Conservation (phyloP, 2,329 filamentous ascomycete species). For the Fusarium fujikuroi region DNA sequence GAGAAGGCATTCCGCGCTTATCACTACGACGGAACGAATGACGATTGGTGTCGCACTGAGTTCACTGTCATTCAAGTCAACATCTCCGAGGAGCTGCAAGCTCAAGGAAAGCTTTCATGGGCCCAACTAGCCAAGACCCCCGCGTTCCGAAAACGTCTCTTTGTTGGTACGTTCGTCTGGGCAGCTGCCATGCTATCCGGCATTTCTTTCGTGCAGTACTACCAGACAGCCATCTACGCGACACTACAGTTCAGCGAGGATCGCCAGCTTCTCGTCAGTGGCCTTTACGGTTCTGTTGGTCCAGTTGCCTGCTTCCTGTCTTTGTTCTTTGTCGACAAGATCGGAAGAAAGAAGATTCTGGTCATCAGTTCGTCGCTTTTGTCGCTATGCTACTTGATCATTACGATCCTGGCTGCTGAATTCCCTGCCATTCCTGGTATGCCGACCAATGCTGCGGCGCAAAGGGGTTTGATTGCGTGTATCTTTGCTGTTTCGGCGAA, state of each 20-base stretch:
- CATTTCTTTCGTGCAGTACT: slow-evolving; percentile 57
- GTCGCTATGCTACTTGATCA: slow-evolving; percentile 52
- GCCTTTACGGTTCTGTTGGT: slow-evolving; percentile 52
- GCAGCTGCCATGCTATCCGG: slow-evolving; percentile 55
- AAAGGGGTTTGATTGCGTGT: slow-evolving; percentile 53
- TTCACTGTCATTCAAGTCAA: slow-evolving; percentile 50
- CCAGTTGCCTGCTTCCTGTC: slow-evolving; percentile 52
- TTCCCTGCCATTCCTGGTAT: slow-evolving; percentile 51
- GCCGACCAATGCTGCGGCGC: slow-evolving; percentile 52
- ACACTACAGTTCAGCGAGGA: slow-evolving; percentile 52
- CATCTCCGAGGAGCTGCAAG: slow-evolving; percentile 49
- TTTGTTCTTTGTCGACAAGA: slow-evolving; percentile 52
- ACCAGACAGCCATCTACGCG: slow-evolving; percentile 55
- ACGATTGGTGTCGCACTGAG: slow-evolving; percentile 51
- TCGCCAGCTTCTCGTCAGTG: slow-evolving; percentile 53
- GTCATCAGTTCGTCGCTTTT: slow-evolving; percentile 50
- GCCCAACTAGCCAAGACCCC: slow-evolving; percentile 47
- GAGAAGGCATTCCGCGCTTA: slow-evolving; percentile 49
- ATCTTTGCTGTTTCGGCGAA: slow-evolving; percentile 50
- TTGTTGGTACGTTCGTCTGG: slow-evolving; percentile 55
- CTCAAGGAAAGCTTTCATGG: slow-evolving; percentile 47
- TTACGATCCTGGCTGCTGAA: slow-evolving; percentile 52
- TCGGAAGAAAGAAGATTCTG: slow-evolving; percentile 52
- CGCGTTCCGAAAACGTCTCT: slow-evolving; percentile 51
- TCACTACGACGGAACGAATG: slow-evolving; percentile 50